These are phyloP conservation scores for Globisporangium barbulae DNA, from an alignment of 352 stramenopile genomes.

Conservation along the genomic window DNA sequence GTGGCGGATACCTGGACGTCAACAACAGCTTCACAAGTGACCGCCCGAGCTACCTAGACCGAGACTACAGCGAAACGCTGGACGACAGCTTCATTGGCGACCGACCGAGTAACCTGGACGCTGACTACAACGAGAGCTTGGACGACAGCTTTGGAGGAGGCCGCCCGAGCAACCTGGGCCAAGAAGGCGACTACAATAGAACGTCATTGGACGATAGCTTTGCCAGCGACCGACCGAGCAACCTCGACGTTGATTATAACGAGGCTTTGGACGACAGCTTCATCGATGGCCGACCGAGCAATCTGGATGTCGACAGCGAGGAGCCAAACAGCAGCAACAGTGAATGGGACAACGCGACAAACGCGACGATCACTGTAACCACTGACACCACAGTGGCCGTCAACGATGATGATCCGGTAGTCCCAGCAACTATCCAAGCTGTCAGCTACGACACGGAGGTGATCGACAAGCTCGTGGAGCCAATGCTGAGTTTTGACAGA, in stretches of 20 bases:
- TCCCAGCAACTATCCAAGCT: neutral
- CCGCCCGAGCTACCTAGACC: constrained; percentile 1
- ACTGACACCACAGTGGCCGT: neutral
- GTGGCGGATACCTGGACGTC: constrained; percentile 4
- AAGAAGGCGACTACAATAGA: neutral
- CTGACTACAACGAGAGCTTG: no score
- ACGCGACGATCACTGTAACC: no score
- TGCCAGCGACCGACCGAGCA: neutral
- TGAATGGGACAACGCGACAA: neutral
- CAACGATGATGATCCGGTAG: neutral
- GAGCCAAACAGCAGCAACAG: neutral
- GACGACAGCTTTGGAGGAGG: no score
- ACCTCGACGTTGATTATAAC: neutral
- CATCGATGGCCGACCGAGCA: neutral
- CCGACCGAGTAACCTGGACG: neutral
- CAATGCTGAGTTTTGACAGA: neutral
- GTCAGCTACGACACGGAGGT: neutral
- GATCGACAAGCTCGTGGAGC: neutral
- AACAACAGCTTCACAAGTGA: constrained; percentile 7
- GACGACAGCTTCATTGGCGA: constrained; percentile 11
- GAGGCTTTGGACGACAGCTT: constrained; percentile 14
- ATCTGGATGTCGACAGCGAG: neutral
- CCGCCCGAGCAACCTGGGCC: no score
- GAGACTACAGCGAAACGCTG: constrained; percentile 1
- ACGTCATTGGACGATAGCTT: neutral